Conservation (phyloP, 495 filamentous ascomycete species). For the Penicillium cosmopolitanum region DNA sequence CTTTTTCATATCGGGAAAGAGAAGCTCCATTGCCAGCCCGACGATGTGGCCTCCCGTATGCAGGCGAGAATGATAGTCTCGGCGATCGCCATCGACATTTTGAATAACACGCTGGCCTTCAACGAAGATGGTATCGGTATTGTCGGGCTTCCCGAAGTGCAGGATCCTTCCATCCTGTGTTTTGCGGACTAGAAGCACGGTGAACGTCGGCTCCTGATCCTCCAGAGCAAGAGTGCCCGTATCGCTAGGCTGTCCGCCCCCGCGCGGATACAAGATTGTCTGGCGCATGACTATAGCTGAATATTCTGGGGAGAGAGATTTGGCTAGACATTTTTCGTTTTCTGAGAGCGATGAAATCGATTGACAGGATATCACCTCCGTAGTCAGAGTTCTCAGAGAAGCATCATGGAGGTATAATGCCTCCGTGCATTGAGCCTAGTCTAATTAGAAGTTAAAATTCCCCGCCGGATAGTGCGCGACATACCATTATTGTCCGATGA, state of each 20-base stretch:
- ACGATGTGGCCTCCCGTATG: conserved; percentile 70
- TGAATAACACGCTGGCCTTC: conserved; percentile 51
- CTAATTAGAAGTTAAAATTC: not conserved
- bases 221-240: conserved; percentile 51
- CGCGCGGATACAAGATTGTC: conserved; percentile 69
- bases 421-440: conserved; percentile 24
- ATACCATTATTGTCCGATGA: conserved; percentile 7
- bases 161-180: conserved; percentile 52
- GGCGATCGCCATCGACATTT: conserved; percentile 55
- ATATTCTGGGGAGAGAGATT: conserved; percentile 23
- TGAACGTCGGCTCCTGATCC: conserved; percentile 39
- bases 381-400: conserved; percentile 48
- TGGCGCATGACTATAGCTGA: conserved; percentile 51
- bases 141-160: conserved; percentile 59
- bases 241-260: conserved; percentile 68
- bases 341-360: conserved; percentile 52
- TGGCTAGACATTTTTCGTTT: conserved; percentile 39
- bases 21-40: conserved; percentile 57
- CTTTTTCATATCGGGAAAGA: conserved; percentile 59
- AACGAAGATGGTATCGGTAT: conserved; percentile 27
- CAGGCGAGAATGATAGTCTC: conserved; percentile 59
- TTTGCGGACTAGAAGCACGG: conserved; percentile 55
- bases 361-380: conserved; percentile 49
- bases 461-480: not conserved
- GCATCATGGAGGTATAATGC: conserved; percentile 59